These are phyloP conservation scores for Leccinum olivaceoglutinosum DNA, from an alignment of 1,284 basidiomycete genomes.

Conservation along the genomic window DNA sequence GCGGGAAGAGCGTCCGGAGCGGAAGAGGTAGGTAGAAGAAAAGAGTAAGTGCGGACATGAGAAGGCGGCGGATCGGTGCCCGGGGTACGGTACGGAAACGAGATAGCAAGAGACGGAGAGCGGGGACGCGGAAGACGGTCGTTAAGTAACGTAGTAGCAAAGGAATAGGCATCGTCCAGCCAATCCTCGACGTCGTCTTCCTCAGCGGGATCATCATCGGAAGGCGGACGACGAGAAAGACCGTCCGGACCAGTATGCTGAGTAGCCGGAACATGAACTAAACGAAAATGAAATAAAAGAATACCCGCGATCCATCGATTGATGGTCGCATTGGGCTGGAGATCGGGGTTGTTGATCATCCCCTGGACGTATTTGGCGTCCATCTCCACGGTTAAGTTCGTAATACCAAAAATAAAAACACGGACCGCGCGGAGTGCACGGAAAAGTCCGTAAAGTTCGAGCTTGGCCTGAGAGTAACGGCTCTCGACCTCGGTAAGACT, in stretches of 20 bases:
- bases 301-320: not conserved
- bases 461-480: too few relatives aligned
- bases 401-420: not conserved
- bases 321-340: not conserved
- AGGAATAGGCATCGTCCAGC: not conserved
- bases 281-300: not conserved
- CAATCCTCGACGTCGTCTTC: not conserved
- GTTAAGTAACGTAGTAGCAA: not conserved
- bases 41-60: not conserved
- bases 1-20: too few relatives aligned
- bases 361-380: not conserved
- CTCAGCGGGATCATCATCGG: not conserved
- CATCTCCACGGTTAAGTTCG: too few relatives aligned
- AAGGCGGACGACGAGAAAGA: not conserved
- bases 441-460: too few relatives aligned
- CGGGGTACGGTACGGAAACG: not conserved
- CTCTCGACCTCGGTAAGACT: too few relatives aligned
- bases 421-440: not conserved
- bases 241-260: not conserved
- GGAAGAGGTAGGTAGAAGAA: not conserved
- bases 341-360: not conserved
- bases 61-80: not conserved
- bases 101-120: not conserved
- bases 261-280: not conserved
- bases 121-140: not conserved